A percentile compares a stretch with the other conserved stretches of the same genome.
phyloP scores from a whole-genome alignment of 345 rosid species.

The Citrus australasica region DNA sequence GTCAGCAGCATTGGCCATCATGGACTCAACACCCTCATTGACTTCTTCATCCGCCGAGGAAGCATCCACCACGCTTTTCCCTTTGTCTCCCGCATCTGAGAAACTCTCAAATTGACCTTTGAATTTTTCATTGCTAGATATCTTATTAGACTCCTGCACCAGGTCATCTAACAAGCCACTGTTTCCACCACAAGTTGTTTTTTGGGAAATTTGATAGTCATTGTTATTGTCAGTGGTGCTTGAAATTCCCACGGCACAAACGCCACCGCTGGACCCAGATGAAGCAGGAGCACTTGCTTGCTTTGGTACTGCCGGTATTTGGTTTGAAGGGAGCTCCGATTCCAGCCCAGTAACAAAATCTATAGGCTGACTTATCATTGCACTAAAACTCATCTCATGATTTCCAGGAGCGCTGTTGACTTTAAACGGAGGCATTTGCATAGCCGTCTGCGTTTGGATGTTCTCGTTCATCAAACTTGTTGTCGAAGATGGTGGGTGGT shows the following conservation, averaged over 20 bases:
- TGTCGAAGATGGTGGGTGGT: slow-evolving; percentile 14
- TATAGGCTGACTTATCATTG: slow-evolving; percentile 33
- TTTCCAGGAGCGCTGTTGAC: background rate
- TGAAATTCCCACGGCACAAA: slow-evolving; percentile 8
- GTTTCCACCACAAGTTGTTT: slow-evolving; percentile 12
- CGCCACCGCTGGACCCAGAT: slow-evolving; percentile 16
- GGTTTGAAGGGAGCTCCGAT: slow-evolving; percentile 50
- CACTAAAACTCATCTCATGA: slow-evolving; percentile 36
- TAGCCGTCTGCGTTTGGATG: background rate
- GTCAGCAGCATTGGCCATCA: background rate
- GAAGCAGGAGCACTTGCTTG: slow-evolving; percentile 13
- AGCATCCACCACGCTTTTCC: slow-evolving; percentile 14
- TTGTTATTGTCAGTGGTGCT: background rate
- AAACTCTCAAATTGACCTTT: background rate
- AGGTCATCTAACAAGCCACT: slow-evolving; percentile 60
- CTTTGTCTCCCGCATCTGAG: slow-evolving; percentile 17
- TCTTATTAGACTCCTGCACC: slow-evolving; percentile 46
- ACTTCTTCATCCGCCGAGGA: slow-evolving; percentile 5
- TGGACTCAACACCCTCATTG: slow-evolving; percentile 10
- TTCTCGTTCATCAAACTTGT: slow-evolving; percentile 13
- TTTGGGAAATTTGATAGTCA: slow-evolving; percentile 5
- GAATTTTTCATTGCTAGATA: slow-evolving; percentile 27
- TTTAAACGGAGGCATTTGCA: slow-evolving; percentile 4
- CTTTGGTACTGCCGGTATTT: slow-evolving; percentile 24
- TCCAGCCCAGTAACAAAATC: background rate